Base-by-base conservation (phyloP, 108 stramenopile genomes). In the Chaetoceros muelleri region DNA sequence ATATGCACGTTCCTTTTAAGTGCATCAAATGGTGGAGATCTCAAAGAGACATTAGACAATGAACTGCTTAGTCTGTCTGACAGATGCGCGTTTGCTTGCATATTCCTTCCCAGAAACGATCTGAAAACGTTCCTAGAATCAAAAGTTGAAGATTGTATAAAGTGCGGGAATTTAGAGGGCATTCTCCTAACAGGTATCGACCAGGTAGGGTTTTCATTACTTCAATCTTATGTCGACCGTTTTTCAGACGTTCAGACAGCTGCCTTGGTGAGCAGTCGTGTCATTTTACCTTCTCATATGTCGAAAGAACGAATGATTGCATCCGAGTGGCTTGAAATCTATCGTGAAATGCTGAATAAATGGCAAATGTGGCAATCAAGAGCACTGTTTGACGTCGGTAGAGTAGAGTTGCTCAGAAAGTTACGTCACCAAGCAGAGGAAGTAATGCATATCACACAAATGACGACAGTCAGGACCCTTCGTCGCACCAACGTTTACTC, bases 341-440 rank as follows among this genome's bases (percentile, higher is more conserved):
- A 89, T 50, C 68, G 91, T 3, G 28, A 53, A 7, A 52, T 89
- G 24, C 64, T 93, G 31, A 93, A 93, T 59, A 72, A 65, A 2
- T 76, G 72, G 65, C 82, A 85, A 56, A 83, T 93, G 81, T 93
- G 87, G 87, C 76, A 81, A 28, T 67, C 64, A 27, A 67, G 91
- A 21, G 81, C 85, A 16, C 66, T 78, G 57, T 87, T 87, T 60
- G 91, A 89, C 66, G 82, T 89, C 29, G 84, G 78, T 24, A 63
- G 87, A 45, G 76, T 73, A 19, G 84, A 84, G 7, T 62, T 76
- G 18, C 29, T 93, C 3, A 78, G 87, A 18, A 66, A 70, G 10
- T 45, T 82, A 17, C 3, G n/a, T 16, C 48, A 24, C 3, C 48
- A n/a, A 24, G 7, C 48, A 49, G 48, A 49, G n/a, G 48, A 49